Evolutionary conservation across 331 rosid genomes (phyloP), one percentile per base, ranked within the genome.

Genomic region (Acacia pycnantha): DNA sequence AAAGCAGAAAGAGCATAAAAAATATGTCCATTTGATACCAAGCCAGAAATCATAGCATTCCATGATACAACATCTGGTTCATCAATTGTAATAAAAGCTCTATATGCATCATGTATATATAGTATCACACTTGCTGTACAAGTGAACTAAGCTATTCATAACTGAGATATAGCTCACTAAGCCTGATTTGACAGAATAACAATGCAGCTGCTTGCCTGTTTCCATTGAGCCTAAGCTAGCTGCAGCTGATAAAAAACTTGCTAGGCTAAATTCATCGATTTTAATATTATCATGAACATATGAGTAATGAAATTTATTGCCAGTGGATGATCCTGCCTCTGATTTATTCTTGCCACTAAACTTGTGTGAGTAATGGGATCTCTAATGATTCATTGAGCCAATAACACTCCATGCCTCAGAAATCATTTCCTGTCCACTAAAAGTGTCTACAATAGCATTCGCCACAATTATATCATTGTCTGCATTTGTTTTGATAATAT

Each of bases 391-490:
- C 93, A 90, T 85, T 41, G 21, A 78, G 80, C 82, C 51, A 58
- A 90, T 47, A 62, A 86, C 89, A 50, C 77, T 75, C 90, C 93
- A 81, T 2, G 92, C 92, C 78, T 85, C 89, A 56, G 85, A 77
- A 44, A 66, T 77, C 92, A 84, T 85, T 35, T 85, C 92, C 11
- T 81, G 62, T 67, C 91, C 85, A 73, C 91, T 92, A 86, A 90
- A 92, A 56, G 92, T 88, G 80, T 92, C 92, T 75, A 92, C 89
- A 64, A 92, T 93, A 84, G 97, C 88, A 82, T 92, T 92, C 65
- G 82, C 92, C 72, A 92, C 91, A 66, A 69, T 85, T 47, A 81
- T 81, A 70, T 90, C 87, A 27, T 78, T 11, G 64, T 80, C 84
- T 13, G 82, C 66, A 9, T 58, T 86, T 24, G 84, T 64, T 89